Percentiles rank a stretch among this genome's conserved stretches.
phyloP scores from a whole-genome alignment of 73 alveolate species.

The Paramecium sonneborni region DNA sequence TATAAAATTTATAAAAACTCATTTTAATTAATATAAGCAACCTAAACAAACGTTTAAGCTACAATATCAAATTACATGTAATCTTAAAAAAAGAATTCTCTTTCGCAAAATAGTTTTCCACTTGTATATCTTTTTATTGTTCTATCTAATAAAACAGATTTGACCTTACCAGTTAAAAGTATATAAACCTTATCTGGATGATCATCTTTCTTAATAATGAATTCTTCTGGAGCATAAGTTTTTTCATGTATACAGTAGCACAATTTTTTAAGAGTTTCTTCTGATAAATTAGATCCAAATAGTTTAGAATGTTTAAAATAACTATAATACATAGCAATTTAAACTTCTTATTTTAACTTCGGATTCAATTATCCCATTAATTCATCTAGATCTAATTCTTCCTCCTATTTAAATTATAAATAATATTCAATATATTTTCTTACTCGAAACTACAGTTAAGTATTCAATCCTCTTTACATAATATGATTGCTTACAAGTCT shows the following conservation, averaged over 20 bases:
- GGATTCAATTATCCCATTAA: slow-evolving; percentile 44
- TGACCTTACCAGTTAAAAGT: background rate
- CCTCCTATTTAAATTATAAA: slow-evolving; percentile 35
- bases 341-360: background rate
- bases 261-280: background rate
- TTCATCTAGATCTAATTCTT: slow-evolving; percentile 30
- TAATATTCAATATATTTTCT: slow-evolving; percentile 45
- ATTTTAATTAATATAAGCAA: background rate
- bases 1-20: background rate
- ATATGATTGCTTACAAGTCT: slow-evolving; percentile 6
- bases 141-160: background rate
- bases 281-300: background rate
- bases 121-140: background rate
- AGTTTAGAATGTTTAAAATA: background rate
- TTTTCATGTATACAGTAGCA: background rate
- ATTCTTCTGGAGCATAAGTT: slow-evolving; percentile 50
- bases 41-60: slow-evolving; percentile 10
- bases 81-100: slow-evolving; percentile 18
- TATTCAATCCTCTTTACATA: background rate
- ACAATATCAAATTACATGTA: background rate
- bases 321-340: background rate
- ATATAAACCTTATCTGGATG: background rate
- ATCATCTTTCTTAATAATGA: background rate
- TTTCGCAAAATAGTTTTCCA: slow-evolving; percentile 12
- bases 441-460: slow-evolving; percentile 17